Evolutionary conservation across 1,284 basidiomycete species (phyloP), one percentile per base, ranked within the genome.

Genomic region (Ustilago bromivora): DNA sequence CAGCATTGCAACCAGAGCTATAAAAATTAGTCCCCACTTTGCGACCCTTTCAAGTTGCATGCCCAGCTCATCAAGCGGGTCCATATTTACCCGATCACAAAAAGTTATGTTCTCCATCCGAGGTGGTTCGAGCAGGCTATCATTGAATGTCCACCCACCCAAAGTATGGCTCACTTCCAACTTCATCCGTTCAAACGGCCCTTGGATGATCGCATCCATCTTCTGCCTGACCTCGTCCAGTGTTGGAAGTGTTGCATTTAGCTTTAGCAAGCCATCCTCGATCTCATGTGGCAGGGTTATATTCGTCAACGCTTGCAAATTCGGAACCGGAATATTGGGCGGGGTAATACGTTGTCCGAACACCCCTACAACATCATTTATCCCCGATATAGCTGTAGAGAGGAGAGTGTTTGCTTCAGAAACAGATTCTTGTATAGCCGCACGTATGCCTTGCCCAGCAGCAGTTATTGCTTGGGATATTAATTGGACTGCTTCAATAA

Each of bases 171-270:
- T 82, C 34, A 84, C 64, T 6, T 84, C 70, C 1, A 11, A 10
- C 41, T 61, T 71, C 62, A 83, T 73, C 32, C 61, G 10, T 38
- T 83, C 80, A 47, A 84, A 81, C 0, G 82, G 82, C 12, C 55
- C 61, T 28, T 64, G 19, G 36, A 84, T 83, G 11, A 84, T 86
- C 41, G 88, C 87, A 74, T 94, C 89, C 55, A 98, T 88, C 57
- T 89, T 89, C 59, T 91, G 87, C 86, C 93, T 92, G 41, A 98
- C 87, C 23, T 94, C 91, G 23, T 90, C 88, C 19, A 96, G 88
- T 1, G 92, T 92, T 0, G 96, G 96, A 13, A 99, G 86, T 1
- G 92, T 92, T 53, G 88, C 88, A 86, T 97, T 98, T 43, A 98
- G 90, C 2, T 89, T 89, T 17, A 89, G 88, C 52, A 98, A 88